These are phyloP conservation scores for Phytophthora sojae DNA, from an alignment of 352 stramenopile species.

Conservation along the genomic window DNA sequence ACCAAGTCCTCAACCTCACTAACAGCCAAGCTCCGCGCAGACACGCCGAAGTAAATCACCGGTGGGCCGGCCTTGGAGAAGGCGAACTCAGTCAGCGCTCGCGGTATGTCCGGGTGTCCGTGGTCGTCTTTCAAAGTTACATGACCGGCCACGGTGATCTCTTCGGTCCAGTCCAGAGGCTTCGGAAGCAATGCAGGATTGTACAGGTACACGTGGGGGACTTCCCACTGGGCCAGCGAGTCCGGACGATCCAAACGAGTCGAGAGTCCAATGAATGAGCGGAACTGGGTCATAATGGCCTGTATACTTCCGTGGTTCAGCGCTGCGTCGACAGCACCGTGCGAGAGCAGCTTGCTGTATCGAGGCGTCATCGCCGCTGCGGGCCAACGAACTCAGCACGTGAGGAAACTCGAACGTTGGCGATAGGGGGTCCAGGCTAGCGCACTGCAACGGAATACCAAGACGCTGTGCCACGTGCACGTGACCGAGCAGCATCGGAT, in stretches of 20 bases:
- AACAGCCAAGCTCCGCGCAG: conserved; percentile 22
- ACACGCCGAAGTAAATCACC: conserved; percentile 53
- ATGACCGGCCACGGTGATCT: conserved; percentile 46
- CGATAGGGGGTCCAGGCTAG: conserved; percentile 41
- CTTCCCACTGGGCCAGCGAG: conserved; percentile 42
- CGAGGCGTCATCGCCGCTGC: not conserved
- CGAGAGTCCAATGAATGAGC: conserved; percentile 42
- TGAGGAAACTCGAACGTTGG: conserved; percentile 52
- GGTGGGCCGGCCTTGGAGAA: conserved; percentile 11
- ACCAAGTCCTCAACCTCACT: conserved; percentile 37
- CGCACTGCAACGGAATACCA: conserved; percentile 53
- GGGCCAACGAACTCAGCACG: conserved; percentile 34
- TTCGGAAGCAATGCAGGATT: conserved; percentile 43
- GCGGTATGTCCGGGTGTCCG: not conserved
- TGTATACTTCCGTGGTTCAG: conserved; percentile 41
- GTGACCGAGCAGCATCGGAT: conserved; percentile 51
- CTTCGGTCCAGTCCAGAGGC: conserved; percentile 48
- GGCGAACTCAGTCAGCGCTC: conserved; percentile 6
- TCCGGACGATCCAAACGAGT: conserved; percentile 22
- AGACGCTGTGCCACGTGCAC: conserved; percentile 51
- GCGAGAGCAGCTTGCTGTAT: conserved; percentile 38
- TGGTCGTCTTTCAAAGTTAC: conserved; percentile 29
- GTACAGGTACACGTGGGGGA: conserved; percentile 53
- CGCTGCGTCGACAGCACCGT: conserved; percentile 28
- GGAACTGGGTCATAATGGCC: conserved; percentile 48